phyloP scores from a whole-genome alignment of 768 basidiomycete species.

The Rhodotorula taiwanensis region DNA sequence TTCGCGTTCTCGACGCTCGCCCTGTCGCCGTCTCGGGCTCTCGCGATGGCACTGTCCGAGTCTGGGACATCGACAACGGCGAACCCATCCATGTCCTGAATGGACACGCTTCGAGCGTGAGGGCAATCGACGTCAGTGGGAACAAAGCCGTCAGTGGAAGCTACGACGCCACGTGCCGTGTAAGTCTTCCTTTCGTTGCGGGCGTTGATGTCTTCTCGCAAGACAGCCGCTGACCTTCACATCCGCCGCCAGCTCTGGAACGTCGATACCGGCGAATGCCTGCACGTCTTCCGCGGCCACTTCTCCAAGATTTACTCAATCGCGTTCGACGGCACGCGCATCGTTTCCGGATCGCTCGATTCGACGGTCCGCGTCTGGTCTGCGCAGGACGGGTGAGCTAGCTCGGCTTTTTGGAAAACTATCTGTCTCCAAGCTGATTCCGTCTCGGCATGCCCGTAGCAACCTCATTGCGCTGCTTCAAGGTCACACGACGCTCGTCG shows the following conservation, averaged over 20 bases:
- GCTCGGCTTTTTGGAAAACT: too few species aligned
- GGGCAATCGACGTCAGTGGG: constrained; percentile 82
- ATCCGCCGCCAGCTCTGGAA: constrained; percentile 66
- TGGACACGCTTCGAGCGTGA: constrained; percentile 74
- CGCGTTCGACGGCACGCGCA: constrained; percentile 73
- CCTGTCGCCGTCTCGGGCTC: constrained; percentile 87
- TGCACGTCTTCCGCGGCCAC: constrained; percentile 75
- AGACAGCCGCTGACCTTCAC: neutral
- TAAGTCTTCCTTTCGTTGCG: constrained; percentile 45
- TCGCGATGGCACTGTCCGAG: constrained; percentile 72
- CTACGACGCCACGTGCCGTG: constrained; percentile 81
- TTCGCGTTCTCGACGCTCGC: constrained; percentile 75
- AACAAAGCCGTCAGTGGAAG: constrained; percentile 80
- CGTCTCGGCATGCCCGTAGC: constrained; percentile 47
- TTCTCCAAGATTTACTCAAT: constrained; percentile 83
- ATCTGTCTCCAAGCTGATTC: neutral
- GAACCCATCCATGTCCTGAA: constrained; percentile 52
- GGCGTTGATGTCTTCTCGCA: neutral
- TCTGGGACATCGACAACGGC: constrained; percentile 89
- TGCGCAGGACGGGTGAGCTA: constrained; percentile 67
- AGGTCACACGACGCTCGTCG: constrained; percentile 87
- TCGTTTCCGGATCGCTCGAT: constrained; percentile 83
- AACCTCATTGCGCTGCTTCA: constrained; percentile 75
- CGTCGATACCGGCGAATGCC: constrained; percentile 76
- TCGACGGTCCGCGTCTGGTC: constrained; percentile 92